Evolutionary conservation across 139 green algal genomes (phyloP), one percentile per base, ranked within the genome.

Genomic region (Chlorella sp.): DNA sequence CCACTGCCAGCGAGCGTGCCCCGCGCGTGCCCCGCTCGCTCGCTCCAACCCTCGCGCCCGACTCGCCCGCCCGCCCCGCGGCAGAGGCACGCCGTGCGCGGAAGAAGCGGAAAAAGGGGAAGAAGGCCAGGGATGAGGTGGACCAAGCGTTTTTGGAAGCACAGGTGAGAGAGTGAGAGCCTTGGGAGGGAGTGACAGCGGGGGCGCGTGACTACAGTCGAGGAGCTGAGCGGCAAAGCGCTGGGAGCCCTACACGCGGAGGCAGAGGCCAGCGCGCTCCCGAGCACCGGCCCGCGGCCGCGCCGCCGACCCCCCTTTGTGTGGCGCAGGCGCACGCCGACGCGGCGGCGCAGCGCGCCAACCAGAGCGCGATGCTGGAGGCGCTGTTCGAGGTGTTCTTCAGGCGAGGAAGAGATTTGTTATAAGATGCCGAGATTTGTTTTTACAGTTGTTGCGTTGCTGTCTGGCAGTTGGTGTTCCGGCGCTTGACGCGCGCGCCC

Each of bases 381-480:
- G 87, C 89, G 0, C 73, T 95, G 42, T 95, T 96, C 77, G 91
- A 95, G 77, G 76, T 91, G 45, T 91, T 91, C 77, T 94, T 94
- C 74, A 74, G 67, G 67, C 27, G 2, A 36, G 64, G 51, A 2
- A 5, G 56, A 9, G 29, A 12, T 3, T 41, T 62, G 7, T 63
- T 41, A 27, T 35, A 42, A 33, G 29, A 25, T 56, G 42, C 64
- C 60, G 81, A 4, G 87, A n/a, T n/a, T n/a, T n/a, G n/a, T n/a
- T n/a, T n/a, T n/a, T n/a, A n/a, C n/a, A n/a, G n/a, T n/a, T 94
- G 27, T 68, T 95, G 5, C 95, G 95, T 82, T 83, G 90, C 38
- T 84, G 71, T 68, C 83, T 79, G 25, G 63, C 85, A 60, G 83
- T 81, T 3, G 48, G 48, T 2, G 21, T 71, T n/a, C 43, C 73